These are phyloP conservation scores for Xylariaceae sp. DNA, from an alignment of 2,329 filamentous ascomycete genomes.

Conservation along the genomic window DNA sequence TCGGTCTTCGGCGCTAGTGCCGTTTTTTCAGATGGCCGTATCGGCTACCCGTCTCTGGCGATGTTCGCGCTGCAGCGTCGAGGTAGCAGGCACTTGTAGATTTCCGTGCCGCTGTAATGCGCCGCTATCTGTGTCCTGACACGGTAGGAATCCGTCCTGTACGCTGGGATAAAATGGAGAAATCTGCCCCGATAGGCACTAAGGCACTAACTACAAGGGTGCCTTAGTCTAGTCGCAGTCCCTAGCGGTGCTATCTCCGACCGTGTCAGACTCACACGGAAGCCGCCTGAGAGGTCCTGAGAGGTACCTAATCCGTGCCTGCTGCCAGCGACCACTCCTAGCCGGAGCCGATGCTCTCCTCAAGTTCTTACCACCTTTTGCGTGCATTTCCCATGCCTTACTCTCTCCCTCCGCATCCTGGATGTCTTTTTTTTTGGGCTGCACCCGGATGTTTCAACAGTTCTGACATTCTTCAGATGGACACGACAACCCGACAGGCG, in stretches of 20 bases:
- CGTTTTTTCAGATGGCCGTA: not conserved
- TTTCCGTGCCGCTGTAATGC: not conserved
- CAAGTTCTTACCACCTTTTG: not conserved
- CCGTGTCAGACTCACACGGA: not conserved
- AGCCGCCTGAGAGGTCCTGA: no score
- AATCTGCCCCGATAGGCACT: no score
- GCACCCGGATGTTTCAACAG: conserved; percentile 8
- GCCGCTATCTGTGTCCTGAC: not conserved
- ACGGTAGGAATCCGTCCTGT: not conserved
- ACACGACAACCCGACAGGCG: conserved; percentile 5
- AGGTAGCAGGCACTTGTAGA: not conserved
- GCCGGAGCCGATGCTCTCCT: not conserved
- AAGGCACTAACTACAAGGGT: not conserved
- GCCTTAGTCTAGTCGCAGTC: no score
- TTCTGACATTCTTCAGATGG: conserved; percentile 2
- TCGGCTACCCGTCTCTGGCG: not conserved
- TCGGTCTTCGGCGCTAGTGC: not conserved
- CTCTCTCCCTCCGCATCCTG: not conserved
- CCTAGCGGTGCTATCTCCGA: not conserved
- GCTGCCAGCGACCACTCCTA: not conserved
- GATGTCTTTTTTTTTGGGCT: not conserved
- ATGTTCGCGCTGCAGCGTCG: not conserved
- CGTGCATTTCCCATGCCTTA: not conserved
- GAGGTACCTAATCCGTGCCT: not conserved
- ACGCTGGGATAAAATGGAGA: not conserved